Conservation (phyloP, 371 early-diverging fungal species). For the Apophysomyces trapeziformis region DNA sequence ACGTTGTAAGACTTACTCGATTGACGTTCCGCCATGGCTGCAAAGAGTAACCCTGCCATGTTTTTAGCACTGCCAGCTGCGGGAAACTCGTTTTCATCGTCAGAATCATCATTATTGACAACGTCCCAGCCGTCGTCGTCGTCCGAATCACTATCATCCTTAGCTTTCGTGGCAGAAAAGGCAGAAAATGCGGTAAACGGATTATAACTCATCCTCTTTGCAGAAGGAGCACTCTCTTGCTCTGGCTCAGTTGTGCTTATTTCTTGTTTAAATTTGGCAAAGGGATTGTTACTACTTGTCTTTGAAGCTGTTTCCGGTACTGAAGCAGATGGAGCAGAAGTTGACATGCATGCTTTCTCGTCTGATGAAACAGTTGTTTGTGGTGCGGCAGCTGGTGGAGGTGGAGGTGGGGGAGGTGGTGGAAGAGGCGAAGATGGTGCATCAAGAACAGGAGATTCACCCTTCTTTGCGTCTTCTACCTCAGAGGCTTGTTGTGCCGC, state of each 20-base stretch:
- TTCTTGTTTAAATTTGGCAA: slow-evolving; percentile 39
- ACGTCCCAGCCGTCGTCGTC: slow-evolving; percentile 49
- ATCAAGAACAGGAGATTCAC: slow-evolving; percentile 22
- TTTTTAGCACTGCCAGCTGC: slow-evolving; percentile 58
- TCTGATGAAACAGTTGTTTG: background rate
- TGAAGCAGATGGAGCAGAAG: slow-evolving; percentile 7
- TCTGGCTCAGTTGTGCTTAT: slow-evolving; percentile 14
- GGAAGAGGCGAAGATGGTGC: background rate
- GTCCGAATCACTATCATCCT: slow-evolving; percentile 32
- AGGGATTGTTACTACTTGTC: slow-evolving; percentile 52
- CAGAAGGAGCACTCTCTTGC: slow-evolving; percentile 17
- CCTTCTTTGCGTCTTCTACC: slow-evolving; percentile 3
- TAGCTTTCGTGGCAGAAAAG: slow-evolving; percentile 45
- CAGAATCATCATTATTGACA: slow-evolving; percentile 41
- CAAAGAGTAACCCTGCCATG: slow-evolving; percentile 48
- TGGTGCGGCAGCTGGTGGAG: slow-evolving; percentile 14
- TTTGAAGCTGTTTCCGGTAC: background rate
- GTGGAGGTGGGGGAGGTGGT: slow-evolving; percentile 14
- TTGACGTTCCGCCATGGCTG: slow-evolving; percentile 40
- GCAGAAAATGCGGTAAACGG: slow-evolving; percentile 57
- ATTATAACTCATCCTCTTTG: slow-evolving; percentile 57
- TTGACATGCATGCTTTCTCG: background rate
- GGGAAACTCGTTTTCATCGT: slow-evolving; percentile 53
- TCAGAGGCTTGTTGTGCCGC: slow-evolving; percentile 1
- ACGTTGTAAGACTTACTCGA: slow-evolving; percentile 14